A percentile compares a stretch with the other conserved stretches of the same genome.
Evolutionary conservation across 2,329 filamentous ascomycete species (phyloP).

Genomic region (Samsoniella hepiali): DNA sequence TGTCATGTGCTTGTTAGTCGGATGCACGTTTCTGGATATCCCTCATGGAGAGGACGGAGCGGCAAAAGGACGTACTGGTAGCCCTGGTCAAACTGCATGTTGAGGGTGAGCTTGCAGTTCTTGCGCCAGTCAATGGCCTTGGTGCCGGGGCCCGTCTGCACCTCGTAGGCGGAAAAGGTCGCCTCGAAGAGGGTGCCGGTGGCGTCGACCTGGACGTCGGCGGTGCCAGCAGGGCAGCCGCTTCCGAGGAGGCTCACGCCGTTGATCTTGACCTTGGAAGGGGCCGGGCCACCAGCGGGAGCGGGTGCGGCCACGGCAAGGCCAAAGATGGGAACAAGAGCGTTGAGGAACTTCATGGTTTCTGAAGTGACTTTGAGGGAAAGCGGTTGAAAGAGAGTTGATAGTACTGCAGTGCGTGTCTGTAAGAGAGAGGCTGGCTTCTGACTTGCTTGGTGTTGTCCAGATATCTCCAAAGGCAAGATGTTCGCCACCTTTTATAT

Average conservation of each 20-base stretch:
- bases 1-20: background rate
- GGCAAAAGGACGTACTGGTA: slow-evolving; percentile 23
- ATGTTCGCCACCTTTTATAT: background rate
- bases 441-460: slow-evolving; percentile 12
- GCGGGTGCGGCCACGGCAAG: slow-evolving; percentile 12
- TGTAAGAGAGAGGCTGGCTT: background rate
- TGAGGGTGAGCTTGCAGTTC: slow-evolving; percentile 29
- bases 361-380: background rate
- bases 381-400: background rate
- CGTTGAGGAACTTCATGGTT: slow-evolving; percentile 2
- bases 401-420: background rate
- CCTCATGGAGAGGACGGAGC: background rate
- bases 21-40: background rate
- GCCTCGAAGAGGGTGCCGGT: slow-evolving; percentile 27
- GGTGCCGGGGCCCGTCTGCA: slow-evolving; percentile 26
- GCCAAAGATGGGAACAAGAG: slow-evolving; percentile 10
- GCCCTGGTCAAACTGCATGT: slow-evolving; percentile 26
- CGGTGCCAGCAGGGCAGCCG: slow-evolving; percentile 26
- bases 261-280: slow-evolving; percentile 22
- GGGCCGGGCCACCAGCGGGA: slow-evolving; percentile 4
- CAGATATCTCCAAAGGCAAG: background rate
- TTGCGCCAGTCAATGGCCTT: slow-evolving; percentile 26
- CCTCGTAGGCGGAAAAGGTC: slow-evolving; percentile 27
- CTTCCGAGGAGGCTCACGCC: slow-evolving; percentile 26
- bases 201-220: slow-evolving; percentile 26